Percentiles rank a stretch among this genome's conserved stretches.
Conservation (phyloP, 805 yeast species). For the Clavispora vitiphila region DNA sequence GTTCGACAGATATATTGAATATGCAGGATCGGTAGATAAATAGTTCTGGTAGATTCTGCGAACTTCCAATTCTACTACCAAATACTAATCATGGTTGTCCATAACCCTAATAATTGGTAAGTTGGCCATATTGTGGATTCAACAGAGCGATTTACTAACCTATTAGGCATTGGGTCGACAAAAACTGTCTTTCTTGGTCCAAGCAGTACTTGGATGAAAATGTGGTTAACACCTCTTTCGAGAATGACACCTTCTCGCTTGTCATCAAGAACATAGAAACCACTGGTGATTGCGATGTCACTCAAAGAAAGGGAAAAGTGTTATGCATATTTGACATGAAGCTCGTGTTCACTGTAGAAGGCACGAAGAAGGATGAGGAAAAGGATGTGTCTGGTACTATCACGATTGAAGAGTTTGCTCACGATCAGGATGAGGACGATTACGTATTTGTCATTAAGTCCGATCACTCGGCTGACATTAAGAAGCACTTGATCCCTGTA, state of each 20-base stretch:
- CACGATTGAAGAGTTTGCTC: slow-evolving; percentile 63
- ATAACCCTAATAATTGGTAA: slow-evolving; percentile 67
- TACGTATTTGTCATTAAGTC: slow-evolving; percentile 46
- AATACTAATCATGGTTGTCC: slow-evolving; percentile 48
- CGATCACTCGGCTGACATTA: slow-evolving; percentile 38
- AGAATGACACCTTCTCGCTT: slow-evolving; percentile 20
- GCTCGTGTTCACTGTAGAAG: slow-evolving; percentile 38
- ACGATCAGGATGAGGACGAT: slow-evolving; percentile 69
- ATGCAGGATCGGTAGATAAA: background rate
- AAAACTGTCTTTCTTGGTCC: slow-evolving; percentile 63
- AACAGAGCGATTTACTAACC: slow-evolving; percentile 13
- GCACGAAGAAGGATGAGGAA: slow-evolving; percentile 38
- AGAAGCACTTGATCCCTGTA: slow-evolving; percentile 47
- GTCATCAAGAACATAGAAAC: slow-evolving; percentile 38
- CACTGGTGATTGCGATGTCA: slow-evolving; percentile 75
- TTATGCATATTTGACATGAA: slow-evolving; percentile 68
- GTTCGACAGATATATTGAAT: too few species aligned
- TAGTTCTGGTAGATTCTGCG: background rate
- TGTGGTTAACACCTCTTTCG: slow-evolving; percentile 25
- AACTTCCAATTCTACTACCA: too few species aligned
- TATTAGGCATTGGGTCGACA: slow-evolving; percentile 67
- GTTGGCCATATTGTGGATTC: slow-evolving; percentile 14
- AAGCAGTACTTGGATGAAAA: slow-evolving; percentile 43
- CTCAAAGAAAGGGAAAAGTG: slow-evolving; percentile 79
- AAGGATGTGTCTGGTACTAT: slow-evolving; percentile 39